Evolutionary conservation across 1,139 yeast genomes (phyloP).

Genomic region (Suhomyces choctaworum): DNA sequence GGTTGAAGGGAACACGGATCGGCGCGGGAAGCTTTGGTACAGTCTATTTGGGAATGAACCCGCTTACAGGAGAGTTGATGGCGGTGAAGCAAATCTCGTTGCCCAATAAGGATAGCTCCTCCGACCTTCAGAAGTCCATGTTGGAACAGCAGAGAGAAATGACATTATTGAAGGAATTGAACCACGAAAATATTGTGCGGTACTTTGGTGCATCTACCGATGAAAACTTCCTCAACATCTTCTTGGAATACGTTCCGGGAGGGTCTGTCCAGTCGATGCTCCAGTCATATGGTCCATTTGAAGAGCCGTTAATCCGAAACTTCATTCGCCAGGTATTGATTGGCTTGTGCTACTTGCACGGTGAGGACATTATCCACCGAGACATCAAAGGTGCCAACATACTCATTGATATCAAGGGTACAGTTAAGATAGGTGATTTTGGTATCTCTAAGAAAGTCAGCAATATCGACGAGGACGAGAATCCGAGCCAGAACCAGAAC

Average conservation of each 20-base stretch:
- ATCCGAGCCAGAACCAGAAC: too few species aligned
- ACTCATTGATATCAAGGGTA: slow-evolving; percentile 84
- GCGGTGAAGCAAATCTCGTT: slow-evolving; percentile 93
- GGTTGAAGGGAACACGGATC: slow-evolving; percentile 91
- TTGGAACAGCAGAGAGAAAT: slow-evolving; percentile 89
- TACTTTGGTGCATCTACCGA: slow-evolving; percentile 85
- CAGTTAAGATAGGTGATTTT: slow-evolving; percentile 90
- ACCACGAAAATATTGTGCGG: slow-evolving; percentile 90
- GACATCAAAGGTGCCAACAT: slow-evolving; percentile 95
- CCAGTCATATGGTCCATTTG: slow-evolving; percentile 85
- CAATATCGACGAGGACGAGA: slow-evolving; percentile 26
- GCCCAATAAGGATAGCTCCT: slow-evolving; percentile 43
- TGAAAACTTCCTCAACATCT: slow-evolving; percentile 70
- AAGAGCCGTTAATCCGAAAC: slow-evolving; percentile 81
- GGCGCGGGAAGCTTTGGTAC: slow-evolving; percentile 96
- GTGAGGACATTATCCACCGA: slow-evolving; percentile 81
- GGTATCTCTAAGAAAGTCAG: slow-evolving; percentile 85
- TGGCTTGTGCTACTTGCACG: slow-evolving; percentile 80
- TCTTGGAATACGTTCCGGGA: slow-evolving; percentile 94
- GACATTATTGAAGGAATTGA: slow-evolving; percentile 70
- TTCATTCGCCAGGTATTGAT: slow-evolving; percentile 81
- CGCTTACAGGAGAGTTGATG: slow-evolving; percentile 91
- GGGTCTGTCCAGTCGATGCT: slow-evolving; percentile 91
- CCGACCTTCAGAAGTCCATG: slow-evolving; percentile 58
- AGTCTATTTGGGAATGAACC: slow-evolving; percentile 89